Base-by-base conservation (phyloP, 139 green algal species). In the Chlorella sp. region DNA sequence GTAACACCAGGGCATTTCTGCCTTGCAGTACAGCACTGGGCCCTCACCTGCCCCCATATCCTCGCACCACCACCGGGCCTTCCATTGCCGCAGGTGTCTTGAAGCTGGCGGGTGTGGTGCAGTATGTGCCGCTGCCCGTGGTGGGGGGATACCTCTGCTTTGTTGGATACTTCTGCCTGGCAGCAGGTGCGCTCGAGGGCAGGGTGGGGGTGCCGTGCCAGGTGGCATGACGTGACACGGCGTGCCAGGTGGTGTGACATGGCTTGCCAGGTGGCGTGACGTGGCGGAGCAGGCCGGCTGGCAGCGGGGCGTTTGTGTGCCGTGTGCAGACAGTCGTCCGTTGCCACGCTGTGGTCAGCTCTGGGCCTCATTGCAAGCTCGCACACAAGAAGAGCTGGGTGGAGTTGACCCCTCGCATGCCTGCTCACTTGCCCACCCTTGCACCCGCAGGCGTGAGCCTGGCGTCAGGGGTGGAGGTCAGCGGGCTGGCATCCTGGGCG, bases 71-170 rank as follows among this genome's bases (percentile, higher is more conserved):
- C 66, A 26, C 2, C 22, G 2, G 79, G n/a, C n/a, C n/a, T n/a
- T n/a, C n/a, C n/a, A 9, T 69, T 42, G 11, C 71, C 87, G 88
- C 92, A 96, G 95, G 94, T 1, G 85, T 81, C 36, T 91, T 95
- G 37, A 93, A 93, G 48, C 89, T 97, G 57, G 96, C 96, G 0
- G 90, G 92, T 21, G 80, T 97, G 66, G 95, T 97, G 53, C 95
- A 97, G 90, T 97, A 97, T 87, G 91, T 97, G 14, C 96, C 96
- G 19, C 90, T 98, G 86, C 94, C 95, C 0, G 93, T 97, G 34
- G 92, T 98, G n/a, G 96, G 95, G 3, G 95, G 94, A 2, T 91
- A 94, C 81, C 81, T 92, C 28, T 79, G 80, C 28, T 91, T 91
- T 73, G 92, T 94, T 28, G 93, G 94, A 37, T 96, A 94, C 86